Conservation (phyloP, 257 asterid species). For the Nicotiana undulata region DNA sequence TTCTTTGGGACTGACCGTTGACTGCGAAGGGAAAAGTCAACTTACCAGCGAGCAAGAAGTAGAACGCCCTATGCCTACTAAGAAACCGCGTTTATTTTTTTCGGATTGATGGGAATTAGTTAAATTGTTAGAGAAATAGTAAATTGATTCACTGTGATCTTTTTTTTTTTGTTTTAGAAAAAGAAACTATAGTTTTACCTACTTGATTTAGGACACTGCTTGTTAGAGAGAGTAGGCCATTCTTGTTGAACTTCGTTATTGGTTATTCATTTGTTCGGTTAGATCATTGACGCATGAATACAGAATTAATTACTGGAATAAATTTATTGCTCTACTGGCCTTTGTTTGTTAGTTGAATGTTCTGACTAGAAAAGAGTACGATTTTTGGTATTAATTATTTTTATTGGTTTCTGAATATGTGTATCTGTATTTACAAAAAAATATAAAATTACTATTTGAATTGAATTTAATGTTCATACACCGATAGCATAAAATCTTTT, state of each 20-base stretch:
- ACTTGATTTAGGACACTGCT: not conserved
- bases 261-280: not conserved
- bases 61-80: conserved; percentile 11
- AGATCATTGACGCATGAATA: no score
- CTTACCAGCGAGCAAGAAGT: conserved; percentile 2
- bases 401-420: not conserved
- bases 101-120: not conserved
- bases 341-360: not conserved
- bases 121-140: not conserved
- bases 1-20: not conserved
- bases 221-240: not conserved
- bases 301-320: not conserved
- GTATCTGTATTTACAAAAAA: not conserved
- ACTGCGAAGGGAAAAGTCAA: not conserved
- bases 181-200: not conserved
- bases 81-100: conserved; percentile 4
- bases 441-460: no score
- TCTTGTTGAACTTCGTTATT: not conserved
- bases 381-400: not conserved
- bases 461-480: no score
- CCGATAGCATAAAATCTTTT: no score
- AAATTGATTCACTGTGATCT: no score
- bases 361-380: not conserved
- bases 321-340: not conserved
- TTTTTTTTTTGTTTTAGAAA: not conserved